phyloP scores from a whole-genome alignment of 2,329 filamentous ascomycete species.

The Malbranchea cinnamomea region DNA sequence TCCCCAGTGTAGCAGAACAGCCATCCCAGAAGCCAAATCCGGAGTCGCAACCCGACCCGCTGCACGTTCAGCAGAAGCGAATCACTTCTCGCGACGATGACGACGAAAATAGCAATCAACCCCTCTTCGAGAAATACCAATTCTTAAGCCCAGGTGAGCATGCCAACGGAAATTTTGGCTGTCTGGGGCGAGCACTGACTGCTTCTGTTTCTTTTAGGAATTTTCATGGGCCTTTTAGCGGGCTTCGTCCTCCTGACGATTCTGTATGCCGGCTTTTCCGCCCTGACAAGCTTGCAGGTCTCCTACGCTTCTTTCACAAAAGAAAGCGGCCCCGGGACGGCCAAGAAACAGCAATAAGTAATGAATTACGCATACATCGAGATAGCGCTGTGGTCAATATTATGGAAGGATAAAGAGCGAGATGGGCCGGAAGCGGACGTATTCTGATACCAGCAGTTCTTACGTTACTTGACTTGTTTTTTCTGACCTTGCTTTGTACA shows the following conservation, averaged over 20 bases:
- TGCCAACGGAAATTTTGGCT: not conserved
- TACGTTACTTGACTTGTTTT: too few species aligned
- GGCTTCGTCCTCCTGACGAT: constrained; percentile 59
- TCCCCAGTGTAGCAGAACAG: constrained; percentile 14
- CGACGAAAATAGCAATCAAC: constrained; percentile 16
- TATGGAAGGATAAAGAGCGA: too few species aligned
- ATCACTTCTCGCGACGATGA: constrained; percentile 29
- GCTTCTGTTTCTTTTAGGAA: constrained; percentile 37
- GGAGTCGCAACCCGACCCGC: constrained; percentile 36
- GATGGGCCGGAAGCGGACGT: too few species aligned
- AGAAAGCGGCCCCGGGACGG: constrained; percentile 76
- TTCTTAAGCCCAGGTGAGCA: constrained; percentile 73
- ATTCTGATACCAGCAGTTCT: too few species aligned
- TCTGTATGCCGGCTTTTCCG: constrained; percentile 61
- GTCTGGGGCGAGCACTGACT: not conserved
- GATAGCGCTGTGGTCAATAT: too few species aligned
- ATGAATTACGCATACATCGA: too few species aligned
- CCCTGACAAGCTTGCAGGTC: constrained; percentile 67
- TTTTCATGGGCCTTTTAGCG: constrained; percentile 75
- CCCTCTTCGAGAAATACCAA: constrained; percentile 75
- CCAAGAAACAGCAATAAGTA: constrained; percentile 62
- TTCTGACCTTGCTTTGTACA: too few species aligned
- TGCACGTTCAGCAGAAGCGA: constrained; percentile 64
- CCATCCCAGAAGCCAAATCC: constrained; percentile 48
- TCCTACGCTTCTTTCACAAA: constrained; percentile 94